Conservation (phyloP, 1,284 basidiomycete genomes). For the Ustilago nuda region DNA sequence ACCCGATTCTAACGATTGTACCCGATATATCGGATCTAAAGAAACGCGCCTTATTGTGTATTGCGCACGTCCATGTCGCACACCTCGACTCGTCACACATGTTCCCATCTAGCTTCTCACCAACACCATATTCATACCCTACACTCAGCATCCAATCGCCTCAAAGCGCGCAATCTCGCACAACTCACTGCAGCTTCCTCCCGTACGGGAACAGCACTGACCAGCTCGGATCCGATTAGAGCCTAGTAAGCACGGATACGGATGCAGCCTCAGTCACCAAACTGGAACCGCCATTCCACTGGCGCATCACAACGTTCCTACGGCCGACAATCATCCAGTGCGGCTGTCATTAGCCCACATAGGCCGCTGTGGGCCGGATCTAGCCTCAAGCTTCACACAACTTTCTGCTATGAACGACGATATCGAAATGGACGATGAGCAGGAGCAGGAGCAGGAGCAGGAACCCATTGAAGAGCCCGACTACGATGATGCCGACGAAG, state of each 20-base stretch:
- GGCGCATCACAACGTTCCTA: neutral
- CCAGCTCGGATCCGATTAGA: neutral
- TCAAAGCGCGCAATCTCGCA: neutral
- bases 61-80: conserved; percentile 18
- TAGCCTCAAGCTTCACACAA: neutral
- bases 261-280: neutral
- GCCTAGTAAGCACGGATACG: neutral
- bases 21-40: neutral
- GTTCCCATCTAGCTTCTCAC: neutral
- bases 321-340: neutral
- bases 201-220: neutral
- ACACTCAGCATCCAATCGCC: neutral
- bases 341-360: neutral
- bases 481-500: conserved; percentile 32
- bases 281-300: neutral
- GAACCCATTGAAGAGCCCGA: conserved; percentile 34
- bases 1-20: neutral
- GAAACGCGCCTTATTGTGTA: conserved; percentile 9
- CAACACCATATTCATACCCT: conserved; percentile 3
- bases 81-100: conserved; percentile 12
- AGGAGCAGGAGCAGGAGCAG: conserved; percentile 39
- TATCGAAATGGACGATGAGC: conserved; percentile 52
- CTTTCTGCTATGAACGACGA: conserved; percentile 46
- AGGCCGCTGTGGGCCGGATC: neutral
- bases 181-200: neutral